These are phyloP conservation scores for Dujonia santamariae DNA, from an alignment of 1,139 yeast genomes.

Conservation along the genomic window DNA sequence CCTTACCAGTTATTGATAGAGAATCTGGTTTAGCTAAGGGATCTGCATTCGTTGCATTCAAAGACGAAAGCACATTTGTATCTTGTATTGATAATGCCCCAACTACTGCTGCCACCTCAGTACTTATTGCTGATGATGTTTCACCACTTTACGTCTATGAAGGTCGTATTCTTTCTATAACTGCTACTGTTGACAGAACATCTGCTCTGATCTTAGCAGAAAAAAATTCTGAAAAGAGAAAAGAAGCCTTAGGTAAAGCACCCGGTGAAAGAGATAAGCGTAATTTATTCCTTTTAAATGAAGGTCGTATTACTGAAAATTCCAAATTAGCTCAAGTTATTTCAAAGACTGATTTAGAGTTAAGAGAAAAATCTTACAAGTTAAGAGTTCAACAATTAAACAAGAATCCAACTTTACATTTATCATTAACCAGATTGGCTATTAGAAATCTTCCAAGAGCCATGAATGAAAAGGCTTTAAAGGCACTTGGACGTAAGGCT, in stretches of 20 bases:
- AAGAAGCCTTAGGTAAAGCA: slow-evolving; percentile 74
- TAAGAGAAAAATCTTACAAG: slow-evolving; percentile 84
- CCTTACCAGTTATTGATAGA: slow-evolving; percentile 87
- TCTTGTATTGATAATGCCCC: slow-evolving; percentile 81
- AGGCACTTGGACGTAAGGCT: slow-evolving; percentile 91
- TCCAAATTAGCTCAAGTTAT: slow-evolving; percentile 75
- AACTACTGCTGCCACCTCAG: slow-evolving; percentile 66
- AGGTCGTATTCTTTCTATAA: slow-evolving; percentile 81
- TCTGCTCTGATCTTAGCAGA: slow-evolving; percentile 79
- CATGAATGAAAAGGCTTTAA: slow-evolving; percentile 82
- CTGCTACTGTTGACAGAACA: slow-evolving; percentile 84
- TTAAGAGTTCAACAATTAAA: slow-evolving; percentile 86
- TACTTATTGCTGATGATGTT: slow-evolving; percentile 89
- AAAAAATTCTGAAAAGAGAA: slow-evolving; percentile 69
- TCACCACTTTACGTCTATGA: slow-evolving; percentile 86
- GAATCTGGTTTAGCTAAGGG: slow-evolving; percentile 88
- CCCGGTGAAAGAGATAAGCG: slow-evolving; percentile 81
- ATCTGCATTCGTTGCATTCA: slow-evolving; percentile 91
- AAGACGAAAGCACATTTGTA: slow-evolving; percentile 55
- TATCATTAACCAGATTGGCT: slow-evolving; percentile 91
- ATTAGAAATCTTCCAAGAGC: slow-evolving; percentile 91
- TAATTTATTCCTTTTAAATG: slow-evolving; percentile 81
- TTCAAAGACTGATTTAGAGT: slow-evolving; percentile 71
- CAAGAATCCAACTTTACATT: slow-evolving; percentile 86
- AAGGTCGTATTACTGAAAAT: slow-evolving; percentile 83